A percentile compares a stretch with the other conserved stretches of the same genome.
These are phyloP conservation scores for Pisolithus albus DNA, from an alignment of 768 basidiomycete species.

Conservation along the genomic window DNA sequence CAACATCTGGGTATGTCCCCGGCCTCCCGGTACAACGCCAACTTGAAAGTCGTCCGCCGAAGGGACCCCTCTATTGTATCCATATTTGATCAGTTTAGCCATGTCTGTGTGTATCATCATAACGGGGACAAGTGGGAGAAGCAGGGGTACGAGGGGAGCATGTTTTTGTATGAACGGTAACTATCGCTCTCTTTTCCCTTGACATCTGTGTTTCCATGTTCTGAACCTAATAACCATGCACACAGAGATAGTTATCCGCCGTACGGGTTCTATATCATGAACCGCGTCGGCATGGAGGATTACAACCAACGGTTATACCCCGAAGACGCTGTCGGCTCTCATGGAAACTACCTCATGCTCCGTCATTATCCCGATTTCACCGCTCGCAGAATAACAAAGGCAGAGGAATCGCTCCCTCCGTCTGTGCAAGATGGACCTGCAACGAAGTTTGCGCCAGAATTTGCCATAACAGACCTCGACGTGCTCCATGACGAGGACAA, in stretches of 20 bases:
- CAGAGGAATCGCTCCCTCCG: constrained; percentile 21
- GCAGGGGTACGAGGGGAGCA: constrained; percentile 78
- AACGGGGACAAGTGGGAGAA: constrained; percentile 76
- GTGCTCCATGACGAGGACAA: constrained; percentile 42
- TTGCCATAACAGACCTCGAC: constrained; percentile 38
- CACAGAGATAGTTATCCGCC: constrained; percentile 68
- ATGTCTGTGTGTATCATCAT: constrained; percentile 76
- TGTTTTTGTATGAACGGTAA: constrained; percentile 84
- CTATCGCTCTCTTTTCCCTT: constrained; percentile 17
- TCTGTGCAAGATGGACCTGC: constrained; percentile 24
- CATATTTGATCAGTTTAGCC: constrained; percentile 84
- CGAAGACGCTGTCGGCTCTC: constrained; percentile 61
- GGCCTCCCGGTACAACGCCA: constrained; percentile 61
- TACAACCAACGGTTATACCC: constrained; percentile 69
- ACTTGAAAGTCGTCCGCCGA: constrained; percentile 73
- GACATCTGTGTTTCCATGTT: not conserved
- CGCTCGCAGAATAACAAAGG: constrained; percentile 35
- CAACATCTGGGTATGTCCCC: constrained; percentile 49
- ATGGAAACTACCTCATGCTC: constrained; percentile 65
- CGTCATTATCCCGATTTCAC: constrained; percentile 70
- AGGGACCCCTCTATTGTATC: constrained; percentile 73
- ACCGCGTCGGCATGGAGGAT: constrained; percentile 74
- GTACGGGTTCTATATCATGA: constrained; percentile 81
- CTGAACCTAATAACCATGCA: constrained; percentile 1
- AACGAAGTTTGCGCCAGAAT: constrained; percentile 47